These are phyloP conservation scores for Rhizophagus clarus DNA, from an alignment of 192 early-diverging fungal species.

Conservation along the genomic window DNA sequence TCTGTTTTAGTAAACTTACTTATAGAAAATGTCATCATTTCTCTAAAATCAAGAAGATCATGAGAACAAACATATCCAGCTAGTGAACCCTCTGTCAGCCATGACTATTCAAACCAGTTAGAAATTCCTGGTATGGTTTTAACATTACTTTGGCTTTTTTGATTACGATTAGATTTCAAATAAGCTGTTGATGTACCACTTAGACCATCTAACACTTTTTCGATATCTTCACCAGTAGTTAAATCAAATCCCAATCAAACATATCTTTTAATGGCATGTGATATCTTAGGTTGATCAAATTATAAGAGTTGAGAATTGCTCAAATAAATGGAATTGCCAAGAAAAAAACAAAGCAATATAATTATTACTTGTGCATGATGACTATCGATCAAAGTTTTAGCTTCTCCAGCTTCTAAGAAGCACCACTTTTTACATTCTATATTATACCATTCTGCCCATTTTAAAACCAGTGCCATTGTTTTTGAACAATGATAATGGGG, in stretches of 20 bases:
- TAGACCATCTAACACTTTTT: neutral
- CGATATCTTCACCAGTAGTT: conserved; percentile 8
- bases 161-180: neutral
- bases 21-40: neutral
- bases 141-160: neutral
- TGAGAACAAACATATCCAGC: neutral
- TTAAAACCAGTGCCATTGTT: no score
- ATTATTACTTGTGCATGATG: no score
- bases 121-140: neutral
- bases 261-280: conserved; percentile 9
- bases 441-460: no score
- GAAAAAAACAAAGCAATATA: no score
- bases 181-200: neutral
- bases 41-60: neutral
- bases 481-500: no score
- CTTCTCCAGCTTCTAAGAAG: no score
- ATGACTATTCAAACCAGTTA: neutral
- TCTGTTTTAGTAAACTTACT: neutral
- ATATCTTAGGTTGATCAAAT: neutral
- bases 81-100: neutral
- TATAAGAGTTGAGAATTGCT: no score
- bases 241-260: neutral
- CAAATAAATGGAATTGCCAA: no score
- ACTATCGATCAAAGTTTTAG: no score
- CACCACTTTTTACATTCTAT: no score